Base-by-base conservation (phyloP, 306 rosid genomes). In the Potentilla sterilis region DNA sequence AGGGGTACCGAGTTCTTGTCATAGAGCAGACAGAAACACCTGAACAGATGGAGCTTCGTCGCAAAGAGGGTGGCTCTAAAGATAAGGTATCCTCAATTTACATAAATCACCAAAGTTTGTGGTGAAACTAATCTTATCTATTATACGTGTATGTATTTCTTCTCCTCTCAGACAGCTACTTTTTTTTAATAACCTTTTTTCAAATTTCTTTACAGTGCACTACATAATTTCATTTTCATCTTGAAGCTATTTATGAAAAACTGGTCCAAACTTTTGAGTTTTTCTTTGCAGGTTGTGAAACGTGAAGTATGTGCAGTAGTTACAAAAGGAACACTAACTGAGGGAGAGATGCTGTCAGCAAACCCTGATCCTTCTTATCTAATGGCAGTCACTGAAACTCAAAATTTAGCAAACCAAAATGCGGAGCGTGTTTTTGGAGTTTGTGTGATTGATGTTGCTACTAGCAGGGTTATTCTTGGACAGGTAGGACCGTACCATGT, bases 11-110 rank as follows among this genome's bases (percentile, higher is more conserved):
- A 75, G 93, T 95, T 83, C 97, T 95, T 81, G 99, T 95, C 70
- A 86, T 92, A 51, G 99, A 95, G 80, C 97, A 95, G 86, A 95
- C 97, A 68, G 99, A 95, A 92, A 95, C 99, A 78, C 99, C 97
- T 67, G 97, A 89, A 68, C 97, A 95, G 83, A 80, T 95, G 80
- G 96, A 90, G 85, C 78, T 86, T 76, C 93, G 96, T 62, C 93
- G 99, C 69, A 95, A 87, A 81, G 89, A 88, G 89, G 88, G 88
- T 72, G 97, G 99, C 74, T 89, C 92, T 42, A 90, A 88, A 81
- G 99, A 95, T 76, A 95, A 95, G 92, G 99, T 89, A 65, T 54
- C 77, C 72, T 51, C 47, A 46, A 67, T 40, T 14, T 21, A 32
- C 42, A 14, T 12, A 42, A 40, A 67, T 44, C 52, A 22, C 72